Evolutionary conservation across 2,329 filamentous ascomycete species (phyloP).

Genomic region (Paecilomyces niveus): DNA sequence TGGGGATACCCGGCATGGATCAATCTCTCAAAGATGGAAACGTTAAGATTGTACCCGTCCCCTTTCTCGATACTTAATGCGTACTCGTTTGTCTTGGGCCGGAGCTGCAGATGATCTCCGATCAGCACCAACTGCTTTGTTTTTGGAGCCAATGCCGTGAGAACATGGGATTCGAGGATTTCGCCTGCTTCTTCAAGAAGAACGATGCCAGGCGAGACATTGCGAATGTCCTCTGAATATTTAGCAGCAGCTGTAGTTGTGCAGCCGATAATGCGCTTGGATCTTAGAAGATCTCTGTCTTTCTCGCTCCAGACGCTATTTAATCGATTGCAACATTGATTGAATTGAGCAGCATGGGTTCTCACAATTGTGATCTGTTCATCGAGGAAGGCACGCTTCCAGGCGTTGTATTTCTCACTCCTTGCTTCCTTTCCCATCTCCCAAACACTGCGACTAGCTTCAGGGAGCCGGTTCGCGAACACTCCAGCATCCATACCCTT

Average conservation of each 20-base stretch:
- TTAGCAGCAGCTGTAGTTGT: constrained; percentile 66
- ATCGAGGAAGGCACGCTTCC: constrained; percentile 41
- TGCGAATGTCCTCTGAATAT: constrained; percentile 48
- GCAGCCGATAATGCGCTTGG: constrained; percentile 58
- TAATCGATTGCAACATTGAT: constrained; percentile 9
- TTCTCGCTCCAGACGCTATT: constrained; percentile 8
- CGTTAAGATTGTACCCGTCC: constrained; percentile 59
- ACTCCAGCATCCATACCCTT: constrained; percentile 40
- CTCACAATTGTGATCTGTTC: constrained; percentile 39
- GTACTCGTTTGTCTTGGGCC: constrained; percentile 60
- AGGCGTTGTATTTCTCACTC: constrained; percentile 27
- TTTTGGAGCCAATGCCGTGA: constrained; percentile 50
- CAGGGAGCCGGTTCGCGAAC: constrained; percentile 25
- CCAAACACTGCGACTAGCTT: constrained; percentile 44
- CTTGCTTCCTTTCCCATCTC: constrained; percentile 36
- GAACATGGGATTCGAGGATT: constrained; percentile 60
- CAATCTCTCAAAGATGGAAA: constrained; percentile 63
- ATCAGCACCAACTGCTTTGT: constrained; percentile 62
- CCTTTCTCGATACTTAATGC: constrained; percentile 56
- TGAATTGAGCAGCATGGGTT: constrained; percentile 5
- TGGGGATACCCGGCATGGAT: constrained; percentile 50
- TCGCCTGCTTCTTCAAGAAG: constrained; percentile 69
- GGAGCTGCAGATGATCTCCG: constrained; percentile 66
- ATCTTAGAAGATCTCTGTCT: constrained; percentile 33
- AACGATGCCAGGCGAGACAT: constrained; percentile 51